Conservation (phyloP, 108 stramenopile species). For the Cyclotella sp. region DNA sequence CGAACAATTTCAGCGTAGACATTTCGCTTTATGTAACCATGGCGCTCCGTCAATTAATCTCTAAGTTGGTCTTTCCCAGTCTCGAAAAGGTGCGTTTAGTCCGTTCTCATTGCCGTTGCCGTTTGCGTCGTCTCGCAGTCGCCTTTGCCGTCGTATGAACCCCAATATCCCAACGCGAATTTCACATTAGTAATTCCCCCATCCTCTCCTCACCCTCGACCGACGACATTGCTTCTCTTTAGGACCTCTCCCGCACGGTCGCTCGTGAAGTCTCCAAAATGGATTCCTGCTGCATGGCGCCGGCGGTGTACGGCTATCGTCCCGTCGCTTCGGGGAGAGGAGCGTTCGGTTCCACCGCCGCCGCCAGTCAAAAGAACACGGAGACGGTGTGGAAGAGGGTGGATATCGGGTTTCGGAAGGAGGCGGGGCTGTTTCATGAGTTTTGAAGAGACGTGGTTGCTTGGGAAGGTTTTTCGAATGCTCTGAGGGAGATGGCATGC, state of each 20-base stretch:
- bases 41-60: constrained; percentile 11
- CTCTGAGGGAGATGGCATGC: too few relatives aligned
- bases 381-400: background rate
- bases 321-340: background rate
- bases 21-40: background rate
- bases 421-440: constrained; percentile 10
- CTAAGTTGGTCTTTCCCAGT: constrained; percentile 2
- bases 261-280: constrained; percentile 13
- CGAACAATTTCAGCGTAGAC: background rate
- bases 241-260: constrained; percentile 9
- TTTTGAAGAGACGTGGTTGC: constrained; percentile 2
- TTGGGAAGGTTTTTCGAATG: too few relatives aligned
- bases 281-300: background rate
- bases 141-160: background rate
- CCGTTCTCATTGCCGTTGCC: background rate
- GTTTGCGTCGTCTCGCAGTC: background rate
- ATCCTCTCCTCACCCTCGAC: background rate
- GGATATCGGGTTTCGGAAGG: constrained; percentile 7
- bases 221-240: background rate
- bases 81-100: constrained; percentile 6
- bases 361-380: background rate
- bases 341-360: constrained; percentile 8
- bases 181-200: background rate
- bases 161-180: background rate
- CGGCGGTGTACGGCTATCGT: constrained; percentile 7